Evolutionary conservation across 2,329 filamentous ascomycete species (phyloP).

Genomic region (Colletotrichum abscissum): DNA sequence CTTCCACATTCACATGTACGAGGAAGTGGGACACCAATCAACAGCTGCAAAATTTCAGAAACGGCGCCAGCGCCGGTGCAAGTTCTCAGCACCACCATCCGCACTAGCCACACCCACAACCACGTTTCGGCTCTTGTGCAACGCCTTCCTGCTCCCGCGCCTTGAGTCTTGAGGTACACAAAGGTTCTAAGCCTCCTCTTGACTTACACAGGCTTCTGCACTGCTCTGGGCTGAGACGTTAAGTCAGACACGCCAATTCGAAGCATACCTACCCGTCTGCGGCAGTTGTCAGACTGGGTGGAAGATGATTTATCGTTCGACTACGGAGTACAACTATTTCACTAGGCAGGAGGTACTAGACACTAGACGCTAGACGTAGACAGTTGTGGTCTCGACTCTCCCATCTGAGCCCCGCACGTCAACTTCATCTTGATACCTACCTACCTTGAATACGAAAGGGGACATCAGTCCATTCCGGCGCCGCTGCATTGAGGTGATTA

Average conservation of each 20-base stretch:
- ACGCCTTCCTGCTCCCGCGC: not conserved
- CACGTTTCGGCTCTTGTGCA: constrained; percentile 31
- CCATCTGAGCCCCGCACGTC: not conserved
- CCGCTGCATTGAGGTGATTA: constrained; percentile 10
- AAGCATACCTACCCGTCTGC: not conserved
- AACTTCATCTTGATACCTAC: not conserved
- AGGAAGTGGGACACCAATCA: not conserved
- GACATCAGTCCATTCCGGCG: constrained; percentile 20
- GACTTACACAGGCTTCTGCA: constrained; percentile 24
- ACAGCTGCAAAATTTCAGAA: constrained; percentile 23
- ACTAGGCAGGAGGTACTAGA: not conserved
- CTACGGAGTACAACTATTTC: not conserved
- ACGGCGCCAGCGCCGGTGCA: constrained; percentile 2
- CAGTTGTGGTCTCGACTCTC: not conserved
- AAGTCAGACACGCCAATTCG: constrained; percentile 7
- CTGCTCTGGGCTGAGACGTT: constrained; percentile 18
- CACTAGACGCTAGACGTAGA: not conserved
- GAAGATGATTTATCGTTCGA: constrained; percentile 3
- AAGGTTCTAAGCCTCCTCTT: not conserved
- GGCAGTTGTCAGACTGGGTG: constrained; percentile 4
- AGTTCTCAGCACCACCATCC: not conserved
- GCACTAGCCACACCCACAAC: constrained; percentile 31
- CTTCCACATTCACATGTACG: constrained; percentile 7
- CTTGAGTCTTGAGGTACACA: not conserved
- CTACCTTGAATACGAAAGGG: constrained; percentile 12